A percentile compares a stretch with the other conserved stretches of the same genome.
phyloP scores from a whole-genome alignment of 179 eudicot genomes.

The Vitellaria paradoxa region DNA sequence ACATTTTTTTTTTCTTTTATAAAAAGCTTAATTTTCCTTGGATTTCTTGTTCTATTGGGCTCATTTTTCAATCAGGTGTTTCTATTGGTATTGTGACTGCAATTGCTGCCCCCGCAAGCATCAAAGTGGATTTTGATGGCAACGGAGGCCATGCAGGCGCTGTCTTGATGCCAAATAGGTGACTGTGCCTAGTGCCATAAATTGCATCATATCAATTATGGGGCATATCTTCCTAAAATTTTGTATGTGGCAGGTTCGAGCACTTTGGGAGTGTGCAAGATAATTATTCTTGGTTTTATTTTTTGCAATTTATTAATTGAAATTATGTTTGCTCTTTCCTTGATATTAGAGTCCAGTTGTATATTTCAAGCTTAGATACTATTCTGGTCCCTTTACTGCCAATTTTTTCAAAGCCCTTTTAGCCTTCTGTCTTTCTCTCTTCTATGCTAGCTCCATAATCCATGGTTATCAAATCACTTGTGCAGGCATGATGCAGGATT shows the following conservation, averaged over 20 bases:
- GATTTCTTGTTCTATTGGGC: background rate
- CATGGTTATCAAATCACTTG: constrained; percentile 13
- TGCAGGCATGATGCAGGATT: constrained; percentile 96
- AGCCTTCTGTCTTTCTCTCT: background rate
- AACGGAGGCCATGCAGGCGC: constrained; percentile 99
- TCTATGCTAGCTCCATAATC: background rate
- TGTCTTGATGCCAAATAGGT: constrained; percentile 89
- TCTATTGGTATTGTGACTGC: constrained; percentile 94
- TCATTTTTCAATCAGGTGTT: constrained; percentile 37
- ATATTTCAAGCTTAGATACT: background rate
- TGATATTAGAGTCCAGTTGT: background rate
- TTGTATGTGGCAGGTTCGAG: background rate
- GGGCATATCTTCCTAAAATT: background rate
- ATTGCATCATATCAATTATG: background rate
- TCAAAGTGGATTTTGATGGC: constrained; percentile 94
- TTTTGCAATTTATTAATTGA: background rate
- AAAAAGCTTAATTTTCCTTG: background rate
- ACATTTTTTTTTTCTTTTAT: background rate
- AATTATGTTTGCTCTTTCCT: background rate
- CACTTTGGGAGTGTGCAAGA: background rate
- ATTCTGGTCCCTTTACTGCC: background rate
- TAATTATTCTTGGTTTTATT: constrained; percentile 5
- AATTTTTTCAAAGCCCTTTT: too few species aligned
- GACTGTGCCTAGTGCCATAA: background rate
- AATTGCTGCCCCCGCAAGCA: constrained; percentile 99